Percentiles rank a stretch among this genome's conserved stretches.
These are phyloP conservation scores for Penicillium cosmopolitanum DNA, from an alignment of 495 filamentous ascomycete genomes.

Conservation along the genomic window DNA sequence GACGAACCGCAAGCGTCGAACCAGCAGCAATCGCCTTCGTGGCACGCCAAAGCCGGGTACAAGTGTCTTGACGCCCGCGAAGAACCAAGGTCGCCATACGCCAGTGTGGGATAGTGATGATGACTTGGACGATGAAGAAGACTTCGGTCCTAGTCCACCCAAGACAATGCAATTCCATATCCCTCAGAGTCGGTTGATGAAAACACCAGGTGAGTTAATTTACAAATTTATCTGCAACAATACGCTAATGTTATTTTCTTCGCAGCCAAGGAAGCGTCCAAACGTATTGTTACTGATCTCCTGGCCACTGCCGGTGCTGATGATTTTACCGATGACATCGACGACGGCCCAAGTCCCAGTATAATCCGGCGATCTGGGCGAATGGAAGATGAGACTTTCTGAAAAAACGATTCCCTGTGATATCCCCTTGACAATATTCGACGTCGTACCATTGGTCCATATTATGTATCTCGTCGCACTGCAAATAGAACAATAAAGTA, in stretches of 20 bases:
- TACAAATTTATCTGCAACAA: not conserved
- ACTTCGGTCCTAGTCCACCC: constrained; percentile 77
- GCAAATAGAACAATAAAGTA: not conserved
- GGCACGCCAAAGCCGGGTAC: constrained; percentile 68
- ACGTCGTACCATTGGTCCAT: not conserved
- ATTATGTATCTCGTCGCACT: not conserved
- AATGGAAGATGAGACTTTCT: constrained; percentile 75
- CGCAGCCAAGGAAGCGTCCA: constrained; percentile 84
- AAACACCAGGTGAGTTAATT: constrained; percentile 76
- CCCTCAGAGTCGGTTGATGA: constrained; percentile 81
- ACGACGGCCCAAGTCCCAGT: constrained; percentile 71
- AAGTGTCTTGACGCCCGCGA: constrained; percentile 74
- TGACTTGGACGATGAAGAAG: constrained; percentile 59
- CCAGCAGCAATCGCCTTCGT: constrained; percentile 37
- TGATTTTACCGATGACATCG: constrained; percentile 48
- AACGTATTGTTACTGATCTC: constrained; percentile 88
- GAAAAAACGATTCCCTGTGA: constrained; percentile 7
- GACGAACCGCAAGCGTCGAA: constrained; percentile 41
- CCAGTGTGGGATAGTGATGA: constrained; percentile 67
- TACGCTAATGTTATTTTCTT: not conserved
- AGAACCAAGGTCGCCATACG: constrained; percentile 30
- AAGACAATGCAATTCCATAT: constrained; percentile 98
- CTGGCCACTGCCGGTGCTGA: constrained; percentile 72
- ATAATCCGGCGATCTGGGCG: constrained; percentile 68
- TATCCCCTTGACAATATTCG: not conserved